These are phyloP conservation scores for Phanerochaete sordida DNA, from an alignment of 768 basidiomycete genomes.

Conservation along the genomic window DNA sequence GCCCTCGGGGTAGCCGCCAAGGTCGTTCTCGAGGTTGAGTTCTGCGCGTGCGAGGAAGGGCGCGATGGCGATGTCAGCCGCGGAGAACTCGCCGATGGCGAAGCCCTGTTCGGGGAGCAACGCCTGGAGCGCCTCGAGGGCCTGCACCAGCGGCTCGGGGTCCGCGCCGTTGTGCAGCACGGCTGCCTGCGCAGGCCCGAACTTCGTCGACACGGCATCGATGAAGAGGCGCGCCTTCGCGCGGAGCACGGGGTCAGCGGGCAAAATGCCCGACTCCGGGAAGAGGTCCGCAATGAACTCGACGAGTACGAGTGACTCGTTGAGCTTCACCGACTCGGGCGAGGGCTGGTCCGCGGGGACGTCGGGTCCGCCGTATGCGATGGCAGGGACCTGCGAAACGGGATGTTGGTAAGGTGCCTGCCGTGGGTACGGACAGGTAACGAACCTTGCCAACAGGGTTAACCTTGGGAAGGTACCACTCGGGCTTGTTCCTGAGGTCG, in stretches of 20 bases:
- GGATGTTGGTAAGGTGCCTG: conserved; percentile 57
- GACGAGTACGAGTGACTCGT: conserved; percentile 63
- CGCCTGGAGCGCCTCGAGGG: conserved; percentile 44
- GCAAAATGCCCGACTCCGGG: conserved; percentile 45
- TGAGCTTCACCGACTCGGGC: conserved; percentile 54
- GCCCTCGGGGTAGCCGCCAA: conserved; percentile 48
- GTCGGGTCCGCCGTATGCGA: conserved; percentile 11
- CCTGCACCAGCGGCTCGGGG: conserved; percentile 38
- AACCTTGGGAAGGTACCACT: conserved; percentile 62
- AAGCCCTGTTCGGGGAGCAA: conserved; percentile 48
- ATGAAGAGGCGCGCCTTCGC: conserved; percentile 64
- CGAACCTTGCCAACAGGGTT: conserved; percentile 64
- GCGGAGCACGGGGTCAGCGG: conserved; percentile 50
- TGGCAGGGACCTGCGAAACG: conserved; percentile 39
- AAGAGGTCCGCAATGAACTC: conserved; percentile 65
- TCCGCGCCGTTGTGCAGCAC: conserved; percentile 33
- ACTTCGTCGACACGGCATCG: conserved; percentile 47
- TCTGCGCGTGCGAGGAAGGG: conserved; percentile 60
- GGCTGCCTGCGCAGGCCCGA: conserved; percentile 36
- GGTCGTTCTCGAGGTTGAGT: conserved; percentile 41
- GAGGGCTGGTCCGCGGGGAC: conserved; percentile 55
- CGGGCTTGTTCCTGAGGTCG: conserved; percentile 62
- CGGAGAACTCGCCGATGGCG: conserved; percentile 45
- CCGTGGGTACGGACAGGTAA: neutral
- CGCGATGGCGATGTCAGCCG: conserved; percentile 58